phyloP scores from a whole-genome alignment of 2,329 filamentous ascomycete genomes.

The Zymoseptoria ardabiliae region DNA sequence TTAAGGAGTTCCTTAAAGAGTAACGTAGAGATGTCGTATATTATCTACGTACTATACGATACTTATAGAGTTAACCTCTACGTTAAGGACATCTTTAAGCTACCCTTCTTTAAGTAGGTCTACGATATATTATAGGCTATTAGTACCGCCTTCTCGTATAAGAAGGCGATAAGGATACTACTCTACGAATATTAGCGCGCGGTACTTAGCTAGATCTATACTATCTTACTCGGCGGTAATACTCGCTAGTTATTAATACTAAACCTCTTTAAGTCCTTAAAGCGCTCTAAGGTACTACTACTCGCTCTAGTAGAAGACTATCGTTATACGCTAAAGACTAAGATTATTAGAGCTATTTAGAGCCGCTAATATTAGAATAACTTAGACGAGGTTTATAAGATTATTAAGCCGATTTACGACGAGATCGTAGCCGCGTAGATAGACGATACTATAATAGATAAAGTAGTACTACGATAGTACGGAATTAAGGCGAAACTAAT shows the following conservation, averaged over 20 bases:
- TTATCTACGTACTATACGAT: background rate
- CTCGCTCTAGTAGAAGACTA: background rate
- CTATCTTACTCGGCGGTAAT: background rate
- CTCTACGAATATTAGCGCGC: background rate
- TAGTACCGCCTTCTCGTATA: background rate
- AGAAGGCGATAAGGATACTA: background rate
- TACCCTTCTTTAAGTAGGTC: background rate
- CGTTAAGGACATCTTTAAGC: background rate
- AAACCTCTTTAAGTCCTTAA: background rate
- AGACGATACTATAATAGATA: background rate
- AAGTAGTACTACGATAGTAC: background rate
- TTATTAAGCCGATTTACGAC: background rate
- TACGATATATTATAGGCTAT: background rate
- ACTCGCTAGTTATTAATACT: background rate
- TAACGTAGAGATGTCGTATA: background rate
- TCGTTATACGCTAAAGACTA: background rate
- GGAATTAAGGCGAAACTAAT: background rate
- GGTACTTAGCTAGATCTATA: background rate
- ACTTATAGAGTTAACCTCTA: background rate
- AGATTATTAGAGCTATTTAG: background rate
- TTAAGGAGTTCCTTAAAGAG: background rate
- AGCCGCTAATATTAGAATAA: background rate
- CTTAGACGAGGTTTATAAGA: background rate
- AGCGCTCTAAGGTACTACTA: background rate
- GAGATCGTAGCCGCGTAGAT: background rate